Evolutionary conservation across 2,329 filamentous ascomycete genomes (phyloP).

Genomic region (Pochonia chlamydosporia): DNA sequence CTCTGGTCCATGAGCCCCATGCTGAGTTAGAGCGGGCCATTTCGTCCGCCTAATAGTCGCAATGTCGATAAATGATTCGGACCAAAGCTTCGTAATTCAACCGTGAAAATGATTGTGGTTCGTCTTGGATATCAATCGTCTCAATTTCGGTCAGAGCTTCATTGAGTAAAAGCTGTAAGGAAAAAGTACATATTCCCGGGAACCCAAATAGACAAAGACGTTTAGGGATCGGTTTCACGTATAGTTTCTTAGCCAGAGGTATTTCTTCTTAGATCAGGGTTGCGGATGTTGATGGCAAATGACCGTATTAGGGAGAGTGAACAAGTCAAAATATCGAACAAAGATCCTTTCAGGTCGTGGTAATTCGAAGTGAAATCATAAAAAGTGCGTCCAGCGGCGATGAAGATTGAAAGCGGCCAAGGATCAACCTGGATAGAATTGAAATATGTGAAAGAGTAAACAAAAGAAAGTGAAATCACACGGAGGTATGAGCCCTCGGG

Average conservation of each 20-base stretch:
- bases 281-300: constrained; percentile 6
- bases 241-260: neutral
- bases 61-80: constrained; percentile 11
- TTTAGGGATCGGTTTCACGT: neutral
- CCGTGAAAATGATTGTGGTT: neutral
- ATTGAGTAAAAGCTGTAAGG: neutral
- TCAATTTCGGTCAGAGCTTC: neutral
- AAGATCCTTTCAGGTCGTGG: neutral
- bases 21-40: constrained; percentile 26
- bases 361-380: neutral
- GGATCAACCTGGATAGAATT: constrained; percentile 47
- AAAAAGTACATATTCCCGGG: neutral
- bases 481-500: neutral
- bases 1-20: constrained; percentile 21
- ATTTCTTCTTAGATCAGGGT: neutral
- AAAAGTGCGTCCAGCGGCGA: constrained; percentile 6
- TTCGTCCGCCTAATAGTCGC: constrained; percentile 14
- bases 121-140: neutral
- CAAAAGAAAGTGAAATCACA: constrained; percentile 9
- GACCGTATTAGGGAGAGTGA: constrained; percentile 2
- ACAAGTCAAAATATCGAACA: neutral
- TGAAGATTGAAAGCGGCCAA: constrained; percentile 32
- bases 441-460: constrained; percentile 12
- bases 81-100: neutral
- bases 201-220: neutral